phyloP scores from a whole-genome alignment of 176 grass and related monocot species.

The Leersia perrieri region DNA sequence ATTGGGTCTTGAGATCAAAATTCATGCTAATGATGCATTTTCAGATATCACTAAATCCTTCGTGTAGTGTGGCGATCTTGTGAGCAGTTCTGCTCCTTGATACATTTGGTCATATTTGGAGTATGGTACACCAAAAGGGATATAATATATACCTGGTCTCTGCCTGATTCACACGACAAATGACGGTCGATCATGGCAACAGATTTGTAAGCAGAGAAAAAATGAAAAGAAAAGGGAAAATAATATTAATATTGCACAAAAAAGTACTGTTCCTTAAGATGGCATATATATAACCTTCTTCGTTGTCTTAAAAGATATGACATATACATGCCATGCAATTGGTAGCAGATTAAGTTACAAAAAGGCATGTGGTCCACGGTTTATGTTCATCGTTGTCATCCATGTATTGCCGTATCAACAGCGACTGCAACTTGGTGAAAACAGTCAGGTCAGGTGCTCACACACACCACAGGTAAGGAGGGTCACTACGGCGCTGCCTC shows the following conservation, averaged over 20 bases:
- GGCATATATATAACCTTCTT: too few species aligned
- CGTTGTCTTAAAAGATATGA: too few species aligned
- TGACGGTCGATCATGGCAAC: not conserved
- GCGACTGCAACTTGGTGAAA: not conserved
- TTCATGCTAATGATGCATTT: not conserved
- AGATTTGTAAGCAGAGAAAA: not conserved
- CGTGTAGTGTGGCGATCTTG: not conserved
- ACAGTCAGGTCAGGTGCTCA: not conserved
- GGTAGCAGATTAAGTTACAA: constrained; percentile 18
- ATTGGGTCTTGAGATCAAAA: not conserved
- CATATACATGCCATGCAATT: not conserved
- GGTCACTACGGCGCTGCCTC: too few species aligned
- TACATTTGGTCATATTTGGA: not conserved
- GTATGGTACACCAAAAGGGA: not conserved
- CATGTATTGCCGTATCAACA: not conserved
- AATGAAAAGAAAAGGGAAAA: constrained; percentile 5
- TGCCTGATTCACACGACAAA: not conserved
- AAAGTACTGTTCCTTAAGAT: not conserved
- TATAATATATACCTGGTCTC: constrained; percentile 18
- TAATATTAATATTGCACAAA: not conserved
- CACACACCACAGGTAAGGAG: not conserved
- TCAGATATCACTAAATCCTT: not conserved
- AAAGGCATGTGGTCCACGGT: not conserved
- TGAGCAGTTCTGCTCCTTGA: too few species aligned
- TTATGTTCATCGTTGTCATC: not conserved